Evolutionary conservation across 441 rosid species (phyloP).

Genomic region (Erodium trifolium): DNA sequence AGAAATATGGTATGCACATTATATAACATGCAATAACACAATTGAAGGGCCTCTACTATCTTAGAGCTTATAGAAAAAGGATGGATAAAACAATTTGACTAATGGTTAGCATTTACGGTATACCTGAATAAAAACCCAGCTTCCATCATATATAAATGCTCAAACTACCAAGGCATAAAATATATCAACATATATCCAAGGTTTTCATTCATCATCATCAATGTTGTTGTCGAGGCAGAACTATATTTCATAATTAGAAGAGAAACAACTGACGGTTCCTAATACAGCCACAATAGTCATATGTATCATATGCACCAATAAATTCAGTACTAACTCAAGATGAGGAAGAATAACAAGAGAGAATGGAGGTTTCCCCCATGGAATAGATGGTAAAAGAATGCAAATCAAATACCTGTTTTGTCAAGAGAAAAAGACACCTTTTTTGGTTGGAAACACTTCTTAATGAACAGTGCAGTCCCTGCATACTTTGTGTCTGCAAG

Average conservation of each 20-base stretch:
- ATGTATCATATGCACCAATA: background rate
- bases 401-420: slow-evolving; percentile 43
- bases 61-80: background rate
- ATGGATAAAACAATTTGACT: background rate
- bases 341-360: background rate
- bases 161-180: background rate
- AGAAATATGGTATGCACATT: background rate
- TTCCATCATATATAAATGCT: background rate
- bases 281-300: background rate
- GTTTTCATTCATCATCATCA: background rate
- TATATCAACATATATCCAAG: slow-evolving; percentile 4
- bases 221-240: background rate
- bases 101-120: background rate
- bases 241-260: background rate
- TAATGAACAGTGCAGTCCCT: slow-evolving; percentile 83
- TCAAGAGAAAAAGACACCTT: slow-evolving; percentile 72
- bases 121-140: background rate
- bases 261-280: background rate
- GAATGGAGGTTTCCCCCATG: background rate
- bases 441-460: slow-evolving; percentile 60
- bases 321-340: background rate
- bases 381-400: slow-evolving; percentile 3
- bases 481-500: slow-evolving; percentile 93
- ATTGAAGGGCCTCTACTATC: background rate
- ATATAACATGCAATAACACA: background rate